Evolutionary conservation across 164 flowering plant genomes (phyloP).

Genomic region (Amborella trichopoda): DNA sequence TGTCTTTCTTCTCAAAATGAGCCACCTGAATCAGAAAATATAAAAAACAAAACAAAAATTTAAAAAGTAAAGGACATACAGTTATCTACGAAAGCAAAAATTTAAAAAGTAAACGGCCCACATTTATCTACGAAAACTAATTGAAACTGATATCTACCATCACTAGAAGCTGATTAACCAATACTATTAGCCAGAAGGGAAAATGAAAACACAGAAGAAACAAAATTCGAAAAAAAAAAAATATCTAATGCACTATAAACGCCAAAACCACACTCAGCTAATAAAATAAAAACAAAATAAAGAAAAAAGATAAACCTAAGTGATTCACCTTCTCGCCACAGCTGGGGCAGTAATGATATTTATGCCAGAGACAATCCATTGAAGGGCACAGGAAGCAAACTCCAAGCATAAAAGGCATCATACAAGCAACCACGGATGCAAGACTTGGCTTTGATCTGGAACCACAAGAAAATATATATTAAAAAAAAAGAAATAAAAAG

Average conservation of each 20-base stretch:
- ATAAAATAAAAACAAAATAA: background rate
- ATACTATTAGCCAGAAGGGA: background rate
- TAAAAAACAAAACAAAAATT: background rate
- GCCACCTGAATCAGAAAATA: constrained; percentile 43
- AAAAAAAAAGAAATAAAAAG: too few relatives aligned
- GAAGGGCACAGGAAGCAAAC: constrained; percentile 82
- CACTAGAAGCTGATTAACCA: background rate
- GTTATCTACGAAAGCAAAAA: too few relatives aligned
- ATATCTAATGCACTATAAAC: background rate
- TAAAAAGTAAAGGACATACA: background rate
- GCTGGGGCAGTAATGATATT: constrained; percentile 78
- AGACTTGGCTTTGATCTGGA: constrained; percentile 77
- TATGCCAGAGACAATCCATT: constrained; percentile 97
- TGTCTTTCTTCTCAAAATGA: constrained; percentile 73
- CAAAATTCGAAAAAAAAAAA: background rate
- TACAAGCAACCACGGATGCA: constrained; percentile 80
- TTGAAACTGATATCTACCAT: background rate
- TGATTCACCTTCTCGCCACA: constrained; percentile 61
- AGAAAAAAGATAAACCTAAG: background rate
- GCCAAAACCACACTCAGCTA: background rate
- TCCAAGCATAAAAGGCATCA: constrained; percentile 83
- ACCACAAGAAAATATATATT: too few relatives aligned
- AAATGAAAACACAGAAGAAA: background rate
- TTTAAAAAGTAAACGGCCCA: too few relatives aligned
- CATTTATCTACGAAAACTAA: background rate